Evolutionary conservation across 2,329 filamentous ascomycete genomes (phyloP), one percentile per base, ranked within the genome.

Genomic region (Diaporthe batatas): DNA sequence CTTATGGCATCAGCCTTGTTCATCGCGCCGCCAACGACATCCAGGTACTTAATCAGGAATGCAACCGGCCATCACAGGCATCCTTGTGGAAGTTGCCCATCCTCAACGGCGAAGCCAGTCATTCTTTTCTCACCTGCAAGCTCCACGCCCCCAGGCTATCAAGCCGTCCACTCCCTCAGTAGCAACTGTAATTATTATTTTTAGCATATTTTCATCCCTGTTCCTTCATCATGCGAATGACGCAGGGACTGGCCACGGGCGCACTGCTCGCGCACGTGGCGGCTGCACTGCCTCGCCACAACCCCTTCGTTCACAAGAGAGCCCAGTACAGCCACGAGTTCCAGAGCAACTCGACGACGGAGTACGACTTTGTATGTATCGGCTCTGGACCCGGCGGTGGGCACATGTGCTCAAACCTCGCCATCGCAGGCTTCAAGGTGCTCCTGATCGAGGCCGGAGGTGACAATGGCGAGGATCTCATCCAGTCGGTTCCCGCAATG

Each of bases 361-460:
- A 53, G 44, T 88, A 88, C 76, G 87, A 88, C 69, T 89, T 87
- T 79, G 81, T 88, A 29, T 81, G 88, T 18, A 85, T 88, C 39
- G 87, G 87, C 14, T 87, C 85, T 25, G 86, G 86, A n/a, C 80
- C 86, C n/a, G 86, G 86, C 39, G 86, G 86, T 69, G 85, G 82
- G 47, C 85, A 86, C 54, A 77, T 88, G 14, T 85, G 86, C 49
- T 83, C 84, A 55, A 81, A 86, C 67, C 82, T 89, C 58, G 87
- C 86, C 21, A 80, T 85, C 51, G 85, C 84, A 44, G 86, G 86
- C 68, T 83, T 85, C 79, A 86, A 83, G 75, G 86, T 87, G 18
- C 82, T 90, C 34, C 82, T 90, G 3, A 84, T 90, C 39, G 88
- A 90, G 76, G 88, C 87, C n/a, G 88, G 87, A 58, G 85, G 86